Conservation (phyloP, 2,329 filamentous ascomycete species). For the Fusarium metavorans region DNA sequence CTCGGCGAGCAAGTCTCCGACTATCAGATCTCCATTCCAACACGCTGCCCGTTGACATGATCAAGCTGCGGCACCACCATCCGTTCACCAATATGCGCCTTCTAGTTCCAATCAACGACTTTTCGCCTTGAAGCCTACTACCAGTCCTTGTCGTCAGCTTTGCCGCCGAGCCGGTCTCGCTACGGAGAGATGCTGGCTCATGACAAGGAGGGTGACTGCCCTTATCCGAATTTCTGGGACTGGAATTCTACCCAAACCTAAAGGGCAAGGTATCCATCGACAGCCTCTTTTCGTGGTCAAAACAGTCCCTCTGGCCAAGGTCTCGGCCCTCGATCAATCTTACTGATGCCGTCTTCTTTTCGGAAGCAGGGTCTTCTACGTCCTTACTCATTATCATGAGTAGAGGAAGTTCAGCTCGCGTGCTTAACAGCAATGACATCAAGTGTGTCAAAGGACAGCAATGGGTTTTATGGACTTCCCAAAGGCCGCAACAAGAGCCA, state of each 20-base stretch:
- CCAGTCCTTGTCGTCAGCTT: neutral
- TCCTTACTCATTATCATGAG: no score
- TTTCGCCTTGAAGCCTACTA: neutral
- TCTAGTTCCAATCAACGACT: neutral
- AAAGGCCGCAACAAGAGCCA: neutral
- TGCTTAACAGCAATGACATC: neutral
- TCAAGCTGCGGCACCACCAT: neutral
- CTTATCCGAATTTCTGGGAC: neutral
- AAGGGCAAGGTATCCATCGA: neutral
- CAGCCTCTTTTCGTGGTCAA: neutral
- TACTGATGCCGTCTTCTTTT: no score
- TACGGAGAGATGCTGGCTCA: neutral
- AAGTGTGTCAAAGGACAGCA: neutral
- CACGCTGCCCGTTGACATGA: neutral
- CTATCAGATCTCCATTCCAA: neutral
- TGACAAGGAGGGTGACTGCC: neutral
- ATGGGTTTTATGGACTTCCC: no score
- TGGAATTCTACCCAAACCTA: conserved; percentile 33
- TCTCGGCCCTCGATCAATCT: no score
- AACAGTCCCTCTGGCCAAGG: neutral
- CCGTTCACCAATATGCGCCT: neutral
- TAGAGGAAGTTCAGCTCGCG: neutral
- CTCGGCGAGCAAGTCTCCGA: neutral
- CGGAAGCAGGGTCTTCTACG: no score
- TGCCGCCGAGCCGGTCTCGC: no score